Evolutionary conservation across 768 basidiomycete species (phyloP), one percentile per base, ranked within the genome.

Genomic region (Xanthoconium purpureum): DNA sequence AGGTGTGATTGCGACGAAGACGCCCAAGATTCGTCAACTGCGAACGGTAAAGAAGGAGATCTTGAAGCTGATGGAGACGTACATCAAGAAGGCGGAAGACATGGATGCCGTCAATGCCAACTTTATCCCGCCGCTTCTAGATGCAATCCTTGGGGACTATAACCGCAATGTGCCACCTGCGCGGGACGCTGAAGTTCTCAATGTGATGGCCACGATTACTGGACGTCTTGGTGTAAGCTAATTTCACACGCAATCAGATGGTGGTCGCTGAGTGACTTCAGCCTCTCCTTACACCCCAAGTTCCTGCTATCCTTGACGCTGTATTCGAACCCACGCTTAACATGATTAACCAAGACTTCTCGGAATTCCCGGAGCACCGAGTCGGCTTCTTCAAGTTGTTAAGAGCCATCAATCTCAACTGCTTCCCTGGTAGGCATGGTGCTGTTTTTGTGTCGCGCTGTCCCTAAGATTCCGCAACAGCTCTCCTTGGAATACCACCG

Each of bases 291-390:
- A 96, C 90, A 11, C 90, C 94, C 6, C 94, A 98, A 83, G 89
- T 98, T 17, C 90, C 91, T 3, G 89, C 96, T 10, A 90, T 97
- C 56, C 81, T 99, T 48, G 96, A 98, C 66, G 94, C 96, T 11
- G 92, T 98, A 47, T 98, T 99, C 68, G 95, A 98, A 72, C 91
- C 92, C 43, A 99, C 97, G 5, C 76, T 99, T 56, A 88, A 86
- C 65, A 99, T 98, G 97, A 99, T 99, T 71, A 98, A 98, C 73
- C 92, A 97, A 80, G 96, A 99, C 77, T 96, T 98, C 63, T 78
- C 95, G n/a, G 97, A 98, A 74, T 99, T 83, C 77, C 97, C 97
- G 10, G 97, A 99, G 70, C 96, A 98, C 70, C 91, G 97, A 56
- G 87, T 88, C 39, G 96, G 94, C 52, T 96, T 99, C 83, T 99